Evolutionary conservation across 2,329 filamentous ascomycete genomes (phyloP), one percentile per base, ranked within the genome.

Genomic region (Sclerotiophoma versabilis): DNA sequence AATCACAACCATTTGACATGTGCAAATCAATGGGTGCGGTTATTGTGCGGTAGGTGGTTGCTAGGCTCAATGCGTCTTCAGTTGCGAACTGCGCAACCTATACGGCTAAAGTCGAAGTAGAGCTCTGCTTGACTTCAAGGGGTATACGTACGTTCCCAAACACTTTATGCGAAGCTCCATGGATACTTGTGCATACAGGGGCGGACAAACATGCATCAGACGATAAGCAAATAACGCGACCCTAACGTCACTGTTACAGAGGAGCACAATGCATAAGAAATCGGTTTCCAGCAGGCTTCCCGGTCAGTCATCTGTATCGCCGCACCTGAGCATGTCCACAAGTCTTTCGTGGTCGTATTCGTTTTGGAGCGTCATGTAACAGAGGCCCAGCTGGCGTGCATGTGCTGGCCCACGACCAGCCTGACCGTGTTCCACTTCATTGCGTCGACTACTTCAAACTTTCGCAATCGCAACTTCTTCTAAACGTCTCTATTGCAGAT

Each of bases 1-100:
- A 64, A 65, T 41, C 54, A 44, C 19, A 11, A 36, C 20, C 27
- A 25, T 41, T 48, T 54, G 25, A 27, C 55, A 56, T 52, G 55
- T 60, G 58, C 49, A 54, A 51, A 33, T 34, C 19, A 22, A 12
- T 29, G 3, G 9, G 27, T 49, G 29, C 33, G 29, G 8, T 38
- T 22, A 11, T 29, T 46, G 42, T 41, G 49, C 29, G 49, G 22
- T 27, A 36, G 22, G 2, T 7, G 9, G 15, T 26, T 38, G 26
- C 47, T 50, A 49, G 6, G 34, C 52, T 42, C 25, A 25, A 42
- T 34, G n/a, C 3, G 46, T 50, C 19, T 42, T 23, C 42, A 32
- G 17, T 49, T 46, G 52, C 46, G 52, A 50, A 36, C 41, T 22
- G 23, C 45, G 45, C 33, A 54, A 34, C 12, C 19, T 49, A 19